Evolutionary conservation across 2,329 filamentous ascomycete genomes (phyloP).

Genomic region (Byssochlamys sp.): DNA sequence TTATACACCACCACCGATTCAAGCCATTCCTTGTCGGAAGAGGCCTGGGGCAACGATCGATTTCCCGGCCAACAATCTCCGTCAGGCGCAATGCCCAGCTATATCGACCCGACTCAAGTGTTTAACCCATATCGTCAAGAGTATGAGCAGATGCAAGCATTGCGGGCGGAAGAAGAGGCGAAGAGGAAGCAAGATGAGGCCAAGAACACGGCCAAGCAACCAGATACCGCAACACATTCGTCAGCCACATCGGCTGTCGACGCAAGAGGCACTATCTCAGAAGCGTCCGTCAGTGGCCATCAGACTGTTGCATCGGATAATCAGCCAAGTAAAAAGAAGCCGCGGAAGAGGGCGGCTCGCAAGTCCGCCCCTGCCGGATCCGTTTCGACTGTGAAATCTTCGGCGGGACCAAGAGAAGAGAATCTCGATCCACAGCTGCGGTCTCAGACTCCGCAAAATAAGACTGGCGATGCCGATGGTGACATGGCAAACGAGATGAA

Average conservation of each 20-base stretch:
- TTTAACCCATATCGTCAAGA: conserved; percentile 46
- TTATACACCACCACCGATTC: background rate
- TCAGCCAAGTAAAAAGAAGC: conserved; percentile 4
- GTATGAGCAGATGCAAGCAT: conserved; percentile 32
- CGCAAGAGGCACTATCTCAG: background rate
- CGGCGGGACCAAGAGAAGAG: background rate
- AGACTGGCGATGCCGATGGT: background rate
- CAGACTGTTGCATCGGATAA: background rate
- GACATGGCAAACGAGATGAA: conserved; percentile 44
- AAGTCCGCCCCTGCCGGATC: background rate
- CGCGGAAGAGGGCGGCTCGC: conserved; percentile 4
- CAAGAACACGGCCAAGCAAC: conserved; percentile 1
- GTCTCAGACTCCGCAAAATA: background rate
- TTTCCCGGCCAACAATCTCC: conserved; percentile 3
- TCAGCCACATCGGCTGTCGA: background rate
- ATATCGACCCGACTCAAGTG: conserved; percentile 45
- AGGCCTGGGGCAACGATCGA: conserved; percentile 1
- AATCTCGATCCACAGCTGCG: background rate
- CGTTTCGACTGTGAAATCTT: background rate
- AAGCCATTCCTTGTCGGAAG: conserved; percentile 3
- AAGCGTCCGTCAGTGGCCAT: background rate
- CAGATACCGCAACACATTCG: background rate
- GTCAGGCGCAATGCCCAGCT: conserved; percentile 25
- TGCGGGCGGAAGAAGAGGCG: conserved; percentile 17
- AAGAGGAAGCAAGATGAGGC: conserved; percentile 19